Base-by-base conservation (phyloP, 2,329 filamentous ascomycete genomes). In the Aspergillus fructus region DNA sequence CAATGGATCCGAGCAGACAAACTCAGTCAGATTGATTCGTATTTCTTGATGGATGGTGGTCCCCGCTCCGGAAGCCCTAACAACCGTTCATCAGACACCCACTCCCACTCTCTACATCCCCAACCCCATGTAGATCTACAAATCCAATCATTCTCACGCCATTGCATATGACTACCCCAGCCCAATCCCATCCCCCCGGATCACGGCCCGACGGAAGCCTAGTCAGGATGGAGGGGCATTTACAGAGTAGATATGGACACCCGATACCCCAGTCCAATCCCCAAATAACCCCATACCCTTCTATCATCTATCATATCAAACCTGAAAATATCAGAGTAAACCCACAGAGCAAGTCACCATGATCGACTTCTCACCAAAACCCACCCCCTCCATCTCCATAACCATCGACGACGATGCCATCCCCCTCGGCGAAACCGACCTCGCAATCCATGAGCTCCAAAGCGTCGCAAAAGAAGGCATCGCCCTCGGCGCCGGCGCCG, bases 301-400 rank as follows among this genome's bases (percentile, higher is more conserved):
- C 27, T 30, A 4, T 9, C 9, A 12, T 19, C 17, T 19, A 12
- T 13, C 24, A 37, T 27, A 13, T 3, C 5, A 39, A 11, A 39
- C 27, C 47, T 21, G 19, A 21, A 21, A 17, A 27, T 11, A 30
- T n/a, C 7, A 39, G 5, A 11, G n/a, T 8, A n/a, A 24, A 15
- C 17, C 34, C 27, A 39, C 11, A 23, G 11, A 15, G 24, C 23
- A 33, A 21, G n/a, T 3, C 40, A 53, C 24, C n/a, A 53, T 42
- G 24, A 45, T 34, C 17, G 19, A 42, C 50, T 21, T 53, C 40
- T 2, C 39, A 24, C 41, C 45, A 61, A 68, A 33, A 63, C 17
- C 39, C 21, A 19, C 40, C 19, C 40, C 17, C 17, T 23, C 40
- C 8, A 30, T 53, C 27, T 13, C 40, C 24, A 53, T 53, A n/a